Evolutionary conservation across 1,284 basidiomycete species (phyloP), one percentile per base, ranked within the genome.

Genomic region (Sphaerobolus stellatus): DNA sequence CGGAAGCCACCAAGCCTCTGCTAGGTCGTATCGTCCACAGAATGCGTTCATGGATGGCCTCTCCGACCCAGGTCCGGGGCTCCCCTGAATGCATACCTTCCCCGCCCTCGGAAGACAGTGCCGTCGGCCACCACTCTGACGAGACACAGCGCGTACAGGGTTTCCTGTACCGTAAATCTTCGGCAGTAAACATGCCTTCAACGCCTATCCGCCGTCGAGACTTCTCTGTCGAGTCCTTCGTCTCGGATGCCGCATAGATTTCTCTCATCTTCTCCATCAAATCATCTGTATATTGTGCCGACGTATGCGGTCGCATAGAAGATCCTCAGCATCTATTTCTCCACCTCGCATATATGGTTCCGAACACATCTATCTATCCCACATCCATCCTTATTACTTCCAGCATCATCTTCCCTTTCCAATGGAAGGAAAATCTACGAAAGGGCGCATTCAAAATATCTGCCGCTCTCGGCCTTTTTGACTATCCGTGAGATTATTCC

Each of bases 201-300:
- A 43, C 22, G 22, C 41, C 28, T 27, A 22, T 43, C 14, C 48
- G 22, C 36, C 48, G 34, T 25, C 29, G 34, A 8, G 20, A 18
- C 28, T 30, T n/a, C 20, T 44, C 51, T 56, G 48, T 24, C 29
- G 49, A 25, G 29, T 50, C 33, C 11, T 47, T 7, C 28, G 29
- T 4, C 31, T 8, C 18, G 31, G 22, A 27, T n/a, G 18, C 8
- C 48, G 3, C 48, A n/a, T 6, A 3, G 20, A 20, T 13, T 8
- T 31, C 22, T 7, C 38, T 36, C 34, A 16, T 5, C 29, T 50
- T n/a, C 50, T 38, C 50, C 25, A 41, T 18, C n/a, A 30, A 28
- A 16, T 50, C 41, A 22, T 34, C 28, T 40, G 50, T 52, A 30
- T 48, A 53, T 58, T 50, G 33, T 55, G 52, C 18, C 24, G 50